Evolutionary conservation across 2,329 filamentous ascomycete genomes (phyloP), one percentile per base, ranked within the genome.

Genomic region (Juglanconis juglandina): DNA sequence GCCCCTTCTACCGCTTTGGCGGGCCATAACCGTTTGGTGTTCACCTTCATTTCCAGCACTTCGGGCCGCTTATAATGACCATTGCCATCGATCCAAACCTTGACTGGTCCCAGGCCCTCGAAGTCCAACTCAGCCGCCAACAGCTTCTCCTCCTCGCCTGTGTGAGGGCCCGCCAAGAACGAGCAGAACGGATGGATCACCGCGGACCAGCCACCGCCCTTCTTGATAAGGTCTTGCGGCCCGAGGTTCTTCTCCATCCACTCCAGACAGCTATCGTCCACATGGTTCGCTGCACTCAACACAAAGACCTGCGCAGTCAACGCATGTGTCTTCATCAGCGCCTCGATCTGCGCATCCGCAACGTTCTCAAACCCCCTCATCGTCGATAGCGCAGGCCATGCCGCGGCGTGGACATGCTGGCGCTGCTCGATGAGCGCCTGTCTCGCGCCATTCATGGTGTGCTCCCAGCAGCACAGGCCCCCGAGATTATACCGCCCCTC

Each of bases 291-390:
- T 2, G 76, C 76, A 1, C 69, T 70, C 35, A 79, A 66, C 30
- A 78, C 77, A 56, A 78, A 79, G 2, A 75, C 73, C 60, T 79
- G 77, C 13, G 72, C 76, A 1, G 76, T 78, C 32, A 79, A 60
- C 2, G 77, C 76, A 61, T 79, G 77, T 5, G 69, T 67, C 67
- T 78, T 79, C 76, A 78, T 79, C 41, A 79, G 63, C 5, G 74
- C 76, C 68, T 79, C 77, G 56, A 79, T 79, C 66, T 79, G 76
- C n/a, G 68, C 68, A 61, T 76, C 71, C 2, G 75, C 76, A 5
- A 73, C 71, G 0, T 62, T 66, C 59, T 78, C 75, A 48, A 79
- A 77, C 0, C 76, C 76, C 1, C 58, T 55, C 61, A 72, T 67
- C 14, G 64, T 70, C 33, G 64, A 67, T 32, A 73, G 63, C 5